phyloP scores from a whole-genome alignment of 2,329 filamentous ascomycete genomes.

The Apiospora marii region DNA sequence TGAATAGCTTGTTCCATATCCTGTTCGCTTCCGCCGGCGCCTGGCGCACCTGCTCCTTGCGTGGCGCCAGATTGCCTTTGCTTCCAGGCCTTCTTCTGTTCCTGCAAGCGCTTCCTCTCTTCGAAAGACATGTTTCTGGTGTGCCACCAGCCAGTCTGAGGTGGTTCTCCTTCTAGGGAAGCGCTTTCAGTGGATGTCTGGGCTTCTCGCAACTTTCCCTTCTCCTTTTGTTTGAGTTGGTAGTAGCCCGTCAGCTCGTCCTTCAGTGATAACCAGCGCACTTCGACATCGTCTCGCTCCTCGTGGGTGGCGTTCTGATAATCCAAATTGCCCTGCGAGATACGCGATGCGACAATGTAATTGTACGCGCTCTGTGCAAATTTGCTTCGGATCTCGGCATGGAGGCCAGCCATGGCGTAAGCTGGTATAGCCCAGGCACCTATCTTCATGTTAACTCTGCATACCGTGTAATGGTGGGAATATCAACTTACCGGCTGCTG shows the following conservation, averaged over 20 bases:
- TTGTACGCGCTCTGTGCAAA: constrained; percentile 77
- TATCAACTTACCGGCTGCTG: constrained; percentile 70
- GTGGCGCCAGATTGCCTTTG: constrained; percentile 39
- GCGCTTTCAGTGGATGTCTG: constrained; percentile 29
- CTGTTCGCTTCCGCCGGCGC: constrained; percentile 51
- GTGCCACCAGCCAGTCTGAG: constrained; percentile 56
- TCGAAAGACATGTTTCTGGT: constrained; percentile 58
- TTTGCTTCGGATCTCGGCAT: constrained; percentile 76
- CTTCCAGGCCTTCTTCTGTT: constrained; percentile 55
- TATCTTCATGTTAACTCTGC: constrained; percentile 34
- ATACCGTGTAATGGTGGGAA: not conserved
- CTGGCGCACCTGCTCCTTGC: constrained; percentile 28
- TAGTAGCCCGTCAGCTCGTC: constrained; percentile 69
- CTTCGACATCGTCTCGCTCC: constrained; percentile 70
- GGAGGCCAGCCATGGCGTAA: constrained; percentile 83
- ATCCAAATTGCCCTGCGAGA: constrained; percentile 77
- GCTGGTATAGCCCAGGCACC: constrained; percentile 77
- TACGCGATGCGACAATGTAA: constrained; percentile 80
- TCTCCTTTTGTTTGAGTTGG: constrained; percentile 57
- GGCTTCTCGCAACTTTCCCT: constrained; percentile 43
- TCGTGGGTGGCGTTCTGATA: constrained; percentile 59
- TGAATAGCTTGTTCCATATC: constrained; percentile 78
- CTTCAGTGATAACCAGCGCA: constrained; percentile 68
- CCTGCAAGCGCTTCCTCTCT: constrained; percentile 59
- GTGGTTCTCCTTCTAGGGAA: constrained; percentile 34